phyloP scores from a whole-genome alignment of 306 rosid genomes.

The Abrus precatorius region DNA sequence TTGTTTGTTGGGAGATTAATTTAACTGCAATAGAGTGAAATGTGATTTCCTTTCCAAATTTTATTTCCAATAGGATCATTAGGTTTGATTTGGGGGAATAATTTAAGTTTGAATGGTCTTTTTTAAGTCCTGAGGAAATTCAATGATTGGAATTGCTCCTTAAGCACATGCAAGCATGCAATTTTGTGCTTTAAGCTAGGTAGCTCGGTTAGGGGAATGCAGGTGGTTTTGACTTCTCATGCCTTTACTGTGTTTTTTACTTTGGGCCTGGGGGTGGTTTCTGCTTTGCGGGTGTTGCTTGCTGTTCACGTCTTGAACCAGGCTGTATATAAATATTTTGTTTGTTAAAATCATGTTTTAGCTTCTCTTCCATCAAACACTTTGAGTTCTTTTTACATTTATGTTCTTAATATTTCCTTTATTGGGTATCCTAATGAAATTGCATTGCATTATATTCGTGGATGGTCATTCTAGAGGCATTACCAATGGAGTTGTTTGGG shows the following conservation, averaged over 20 bases:
- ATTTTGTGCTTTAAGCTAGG: background rate
- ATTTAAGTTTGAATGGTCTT: background rate
- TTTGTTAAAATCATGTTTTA: background rate
- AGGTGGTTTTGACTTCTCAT: background rate
- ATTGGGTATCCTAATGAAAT: constrained; percentile 61
- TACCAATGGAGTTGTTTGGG: constrained; percentile 63
- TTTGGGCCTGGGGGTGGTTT: background rate
- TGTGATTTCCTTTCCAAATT: constrained; percentile 17
- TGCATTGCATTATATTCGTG: constrained; percentile 77
- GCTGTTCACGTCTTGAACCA: background rate
- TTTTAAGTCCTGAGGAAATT: background rate
- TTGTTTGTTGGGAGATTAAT: constrained; percentile 73
- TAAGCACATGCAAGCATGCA: background rate
- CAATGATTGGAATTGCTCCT: background rate
- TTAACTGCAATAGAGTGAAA: constrained; percentile 51
- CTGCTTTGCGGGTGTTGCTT: constrained; percentile 3
- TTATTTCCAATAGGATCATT: background rate
- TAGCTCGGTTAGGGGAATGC: background rate
- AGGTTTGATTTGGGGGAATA: background rate
- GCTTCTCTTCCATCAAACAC: background rate
- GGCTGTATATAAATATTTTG: background rate
- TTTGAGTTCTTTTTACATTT: background rate
- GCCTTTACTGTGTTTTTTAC: background rate
- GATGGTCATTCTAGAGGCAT: constrained; percentile 68
- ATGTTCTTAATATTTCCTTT: constrained; percentile 16